Evolutionary conservation across 805 yeast genomes (phyloP), one percentile per base, ranked within the genome.

Genomic region (Wickerhamiella kurtzmanii): DNA sequence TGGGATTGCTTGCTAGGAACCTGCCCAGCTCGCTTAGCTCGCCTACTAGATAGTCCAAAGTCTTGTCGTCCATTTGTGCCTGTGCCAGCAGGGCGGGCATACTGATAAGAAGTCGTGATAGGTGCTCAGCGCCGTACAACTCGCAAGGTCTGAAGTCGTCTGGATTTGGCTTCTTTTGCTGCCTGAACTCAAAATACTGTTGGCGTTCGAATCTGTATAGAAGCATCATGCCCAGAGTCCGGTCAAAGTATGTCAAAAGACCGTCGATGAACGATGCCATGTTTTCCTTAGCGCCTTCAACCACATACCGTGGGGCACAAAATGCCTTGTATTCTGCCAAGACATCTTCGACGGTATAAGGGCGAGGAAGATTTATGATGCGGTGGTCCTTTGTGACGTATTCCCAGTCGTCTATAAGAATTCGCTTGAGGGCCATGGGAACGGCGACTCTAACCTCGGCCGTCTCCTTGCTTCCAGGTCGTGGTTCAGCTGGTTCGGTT

Each of bases 391-490:
- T 83, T 1, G 97, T 87, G 32, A 89, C 73, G 54, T 70, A 71
- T 62, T 89, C 96, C 98, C 97, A 89, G 66, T 89, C 97, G 61
- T 85, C 87, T 1, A 88, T 94, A 36, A 89, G 66, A 2, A 79
- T 56, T 4, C 80, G 67, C 61, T 87, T 88, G 48, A 89, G 67
- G 25, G 70, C 64, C 44, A 78, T 77, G 1, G 89, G 83, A 5
- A 88, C 74, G 13, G 66, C 65, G 15, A 85, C 56, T 41, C 66
- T 61, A 17, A 85, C 70, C 55, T 81, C 82, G 40, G 68, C n/a
- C n/a, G n/a, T 60, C 44, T 67, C 61, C 47, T 62, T 58, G 48
- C 63, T 66, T 25, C 61, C 67, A 25, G 9, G 9, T 25, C n/a
- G n/a, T n/a, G n/a, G n/a, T 47, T 65, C 35, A 15, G 35, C 15